Base-by-base conservation (phyloP, 2,329 filamentous ascomycete species). In the Alternaria atra region DNA sequence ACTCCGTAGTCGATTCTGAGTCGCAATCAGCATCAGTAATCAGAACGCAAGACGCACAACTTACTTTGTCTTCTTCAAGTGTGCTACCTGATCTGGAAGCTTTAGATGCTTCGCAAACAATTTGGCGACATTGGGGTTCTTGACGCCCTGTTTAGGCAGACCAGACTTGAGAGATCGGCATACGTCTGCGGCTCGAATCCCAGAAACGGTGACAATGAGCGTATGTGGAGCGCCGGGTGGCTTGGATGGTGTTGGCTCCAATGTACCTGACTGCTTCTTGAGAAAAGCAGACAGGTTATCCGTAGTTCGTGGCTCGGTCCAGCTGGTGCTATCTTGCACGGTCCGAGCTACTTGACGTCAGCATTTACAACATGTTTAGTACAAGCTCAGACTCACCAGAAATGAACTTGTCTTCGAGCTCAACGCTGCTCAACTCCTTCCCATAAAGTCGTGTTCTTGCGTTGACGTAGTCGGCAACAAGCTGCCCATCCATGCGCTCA, bases 91-190 rank as follows among this genome's bases (percentile, higher is more conserved):
- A 71, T 98, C 94, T 54, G 92, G 87, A 10, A 99, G 80, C 81
- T 99, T 99, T 83, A 99, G 97, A 78, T 99, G 95, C 79, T 99
- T 99, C 32, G 95, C 94, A 79, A 99, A 99, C 75, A 99, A 83
- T 79, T 99, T 99, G 2, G 92, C 91, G 2, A 99, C 89, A 46
- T 87, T 86, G 51, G 86, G 88, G 8, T 92, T 89, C 77, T 95
- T 93, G 53, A 77, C 58, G 23, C 75, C 76, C 52, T 77, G 69
- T 50, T 74, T 74, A 5, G 76, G 73, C 10, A 78, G 64, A 6
- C 74, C 76, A 9, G 85, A 89, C 75, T 94, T 91, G 70, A 95
- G 94, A 66, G 89, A 89, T 48, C 93, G 87, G 65, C 97, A 82
- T 4, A 97, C 81, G 73, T 98, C 92, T 15, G 94, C 93, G 5